These are phyloP conservation scores for Tolypocladium guangdongense DNA, from an alignment of 2,329 filamentous ascomycete species.

Conservation along the genomic window DNA sequence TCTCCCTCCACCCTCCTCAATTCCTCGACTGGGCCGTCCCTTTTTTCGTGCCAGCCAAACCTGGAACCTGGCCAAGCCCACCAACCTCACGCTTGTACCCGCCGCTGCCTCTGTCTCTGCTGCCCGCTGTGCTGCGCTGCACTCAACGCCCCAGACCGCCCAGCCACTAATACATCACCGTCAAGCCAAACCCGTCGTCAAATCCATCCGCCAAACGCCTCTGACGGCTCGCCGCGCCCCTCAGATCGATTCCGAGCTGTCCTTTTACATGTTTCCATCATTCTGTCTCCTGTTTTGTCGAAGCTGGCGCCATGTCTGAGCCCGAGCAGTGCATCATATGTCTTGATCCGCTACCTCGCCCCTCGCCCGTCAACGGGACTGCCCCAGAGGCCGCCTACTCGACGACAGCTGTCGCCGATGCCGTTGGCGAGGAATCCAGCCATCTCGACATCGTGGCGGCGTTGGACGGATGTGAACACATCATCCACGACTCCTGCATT, in stretches of 20 bases:
- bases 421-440: conserved; percentile 16
- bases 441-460: conserved; percentile 41
- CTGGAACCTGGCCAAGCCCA: not conserved
- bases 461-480: conserved; percentile 73
- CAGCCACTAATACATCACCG: conserved; percentile 22
- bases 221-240: not conserved
- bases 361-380: conserved; percentile 17
- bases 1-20: conserved; percentile 11
- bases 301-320: conserved; percentile 36
- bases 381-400: conserved; percentile 6
- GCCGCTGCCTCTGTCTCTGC: not conserved
- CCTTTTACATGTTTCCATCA: conserved; percentile 38
- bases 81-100: not conserved
- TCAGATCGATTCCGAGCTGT: not conserved
- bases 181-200: conserved; percentile 4
- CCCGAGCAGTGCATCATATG: conserved; percentile 62
- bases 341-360: conserved; percentile 45
- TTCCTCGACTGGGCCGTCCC: conserved; percentile 8
- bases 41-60: not conserved
- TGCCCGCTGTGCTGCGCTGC: not conserved
- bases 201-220: conserved; percentile 3
- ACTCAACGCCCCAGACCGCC: conserved; percentile 4
- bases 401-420: conserved; percentile 5
- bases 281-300: conserved; percentile 20
- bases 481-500: conserved; percentile 85